Conservation (phyloP, 768 basidiomycete genomes). For the Collybiopsis luxurians region DNA sequence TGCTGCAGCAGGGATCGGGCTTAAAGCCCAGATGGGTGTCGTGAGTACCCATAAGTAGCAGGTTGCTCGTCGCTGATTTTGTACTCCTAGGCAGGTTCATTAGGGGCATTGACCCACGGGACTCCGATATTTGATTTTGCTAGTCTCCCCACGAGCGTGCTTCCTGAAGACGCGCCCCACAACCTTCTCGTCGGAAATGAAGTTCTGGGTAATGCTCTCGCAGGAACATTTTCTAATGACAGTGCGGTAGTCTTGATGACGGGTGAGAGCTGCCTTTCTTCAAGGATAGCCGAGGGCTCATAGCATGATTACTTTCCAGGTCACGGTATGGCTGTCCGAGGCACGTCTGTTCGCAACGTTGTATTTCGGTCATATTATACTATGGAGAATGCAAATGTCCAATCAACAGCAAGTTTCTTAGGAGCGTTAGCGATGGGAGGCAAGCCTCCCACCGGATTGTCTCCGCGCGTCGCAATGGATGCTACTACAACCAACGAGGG, state of each 20-base stretch:
- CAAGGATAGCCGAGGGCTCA: too few relatives aligned
- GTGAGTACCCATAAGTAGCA: slow-evolving; percentile 1
- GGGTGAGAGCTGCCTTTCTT: slow-evolving; percentile 6
- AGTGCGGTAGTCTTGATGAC: slow-evolving; percentile 19
- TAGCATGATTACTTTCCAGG: too few relatives aligned
- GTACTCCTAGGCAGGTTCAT: slow-evolving; percentile 10
- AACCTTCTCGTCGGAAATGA: slow-evolving; percentile 17
- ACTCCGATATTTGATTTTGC: slow-evolving; percentile 17
- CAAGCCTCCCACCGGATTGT: slow-evolving; percentile 4
- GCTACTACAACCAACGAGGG: slow-evolving; percentile 10
- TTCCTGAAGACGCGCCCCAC: slow-evolving; percentile 11
- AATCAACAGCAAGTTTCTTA: slow-evolving; percentile 13
- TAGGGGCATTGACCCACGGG: neutral
- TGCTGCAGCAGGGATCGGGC: slow-evolving; percentile 12
- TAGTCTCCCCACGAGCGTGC: slow-evolving; percentile 9
- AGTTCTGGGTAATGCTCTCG: slow-evolving; percentile 16
- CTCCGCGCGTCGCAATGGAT: slow-evolving; percentile 14
- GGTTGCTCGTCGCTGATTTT: neutral
- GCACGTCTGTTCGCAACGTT: slow-evolving; percentile 14
- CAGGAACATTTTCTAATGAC: slow-evolving; percentile 10
- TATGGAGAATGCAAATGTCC: slow-evolving; percentile 16
- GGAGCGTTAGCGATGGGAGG: slow-evolving; percentile 11
- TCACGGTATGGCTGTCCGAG: slow-evolving; percentile 20
- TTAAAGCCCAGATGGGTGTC: slow-evolving; percentile 15
- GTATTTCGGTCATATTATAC: slow-evolving; percentile 18